Evolutionary conservation across 257 asterid genomes (phyloP).

Genomic region (Rauvolfia tetraphylla): DNA sequence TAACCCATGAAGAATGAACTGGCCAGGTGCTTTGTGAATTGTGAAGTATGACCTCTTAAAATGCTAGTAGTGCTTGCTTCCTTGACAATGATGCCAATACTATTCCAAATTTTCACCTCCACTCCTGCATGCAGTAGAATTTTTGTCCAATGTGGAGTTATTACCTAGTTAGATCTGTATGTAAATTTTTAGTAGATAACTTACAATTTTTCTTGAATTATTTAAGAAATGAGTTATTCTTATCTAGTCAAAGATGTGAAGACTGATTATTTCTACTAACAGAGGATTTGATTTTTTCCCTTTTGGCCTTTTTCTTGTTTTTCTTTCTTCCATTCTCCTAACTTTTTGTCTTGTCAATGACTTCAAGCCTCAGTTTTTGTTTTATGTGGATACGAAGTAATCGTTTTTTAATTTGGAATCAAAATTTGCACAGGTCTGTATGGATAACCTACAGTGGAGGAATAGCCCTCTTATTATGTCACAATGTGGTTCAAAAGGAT

Average conservation of each 20-base stretch:
- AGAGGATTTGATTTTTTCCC: not conserved
- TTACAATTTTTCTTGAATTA: not conserved
- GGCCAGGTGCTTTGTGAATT: not conserved
- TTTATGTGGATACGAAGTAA: not conserved
- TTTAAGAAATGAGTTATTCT: not conserved
- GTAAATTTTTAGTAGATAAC: not conserved
- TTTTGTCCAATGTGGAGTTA: not conserved
- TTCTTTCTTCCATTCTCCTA: not conserved
- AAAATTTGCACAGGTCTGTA: slow-evolving; percentile 58
- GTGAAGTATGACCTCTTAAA: not conserved
- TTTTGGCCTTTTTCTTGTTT: not conserved
- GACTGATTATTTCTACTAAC: not conserved
- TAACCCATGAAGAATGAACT: not conserved
- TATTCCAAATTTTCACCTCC: not conserved
- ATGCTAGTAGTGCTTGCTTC: too few relatives aligned
- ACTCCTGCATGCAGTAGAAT: not conserved
- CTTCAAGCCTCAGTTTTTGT: not conserved
- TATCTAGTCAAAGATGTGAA: not conserved
- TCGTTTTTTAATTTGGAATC: not conserved
- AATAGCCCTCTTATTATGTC: slow-evolving; percentile 96
- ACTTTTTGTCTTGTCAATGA: not conserved
- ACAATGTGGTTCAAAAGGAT: slow-evolving; percentile 98
- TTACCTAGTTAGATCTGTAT: not conserved
- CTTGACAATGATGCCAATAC: not conserved
- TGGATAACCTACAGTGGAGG: slow-evolving; percentile 80